Evolutionary conservation across 2,329 filamentous ascomycete species (phyloP), one percentile per base, ranked within the genome.

Genomic region (Colletotrichum echinochloae): DNA sequence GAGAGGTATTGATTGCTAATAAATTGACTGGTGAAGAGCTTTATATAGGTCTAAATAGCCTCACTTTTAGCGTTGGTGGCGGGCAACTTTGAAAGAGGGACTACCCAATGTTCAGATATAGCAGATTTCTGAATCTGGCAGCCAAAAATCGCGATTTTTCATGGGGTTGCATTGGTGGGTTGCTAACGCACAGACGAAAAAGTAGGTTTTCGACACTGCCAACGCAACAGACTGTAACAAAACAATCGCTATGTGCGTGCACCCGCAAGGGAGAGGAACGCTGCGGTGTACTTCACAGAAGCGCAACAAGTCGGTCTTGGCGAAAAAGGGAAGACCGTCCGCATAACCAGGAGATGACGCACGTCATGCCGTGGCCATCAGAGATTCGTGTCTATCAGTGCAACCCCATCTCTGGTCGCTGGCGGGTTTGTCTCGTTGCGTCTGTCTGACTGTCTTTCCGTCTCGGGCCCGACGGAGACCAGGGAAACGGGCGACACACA

Each of bases 321-420:
- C 68, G 23, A 68, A 71, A 62, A 68, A 46, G 59, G 64, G 68
- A 57, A 54, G 48, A 46, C 64, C 57, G 46, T 54, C 64, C 59
- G n/a, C 18, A 46, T 41, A 37, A n/a, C 52, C 44, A 60, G 44
- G 46, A 59, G 46, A 57, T 63, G 64, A 63, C 68, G 57, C 37
- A 63, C 68, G 20, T 51, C 57, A 48, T 54, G 64, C 54, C 28
- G 57, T 52, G 44, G 49, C n/a, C 30, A 33, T 16, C 5, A 18
- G 6, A 20, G 16, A 41, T 28, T 28, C 11, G 28, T 12, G 35
- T 41, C 14, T 8, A 64, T 49, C 26, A 30, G 51, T 5, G 28
- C 9, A 48, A 39, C 23, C 30, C 28, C 49, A 18, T 20, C 28
- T 33, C 20, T 30, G 28, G 20, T 20, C 28, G 20, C 20, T 30